Evolutionary conservation across 192 early-diverging fungal species (phyloP), one percentile per base, ranked within the genome.

Genomic region (Backusella liffmaniae): DNA sequence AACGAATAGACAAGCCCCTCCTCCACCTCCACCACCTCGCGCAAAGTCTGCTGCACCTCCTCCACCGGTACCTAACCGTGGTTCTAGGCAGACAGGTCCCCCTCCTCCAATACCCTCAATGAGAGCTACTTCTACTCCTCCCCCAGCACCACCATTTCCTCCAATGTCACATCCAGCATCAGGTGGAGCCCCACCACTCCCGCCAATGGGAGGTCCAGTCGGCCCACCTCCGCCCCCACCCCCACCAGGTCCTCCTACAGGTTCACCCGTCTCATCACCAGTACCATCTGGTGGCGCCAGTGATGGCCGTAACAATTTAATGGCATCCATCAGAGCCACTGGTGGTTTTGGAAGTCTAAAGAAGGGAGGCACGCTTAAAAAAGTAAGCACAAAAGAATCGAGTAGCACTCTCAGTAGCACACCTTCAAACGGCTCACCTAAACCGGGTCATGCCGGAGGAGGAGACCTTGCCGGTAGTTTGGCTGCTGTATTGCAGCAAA

Each of bases 281-380:
- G 9, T 39, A 32, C 65, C 65, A 44, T 37, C 65, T 34, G 8
- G 7, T 53, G 35, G 18, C 16, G 66, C 26, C 34, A 6, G 29
- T n/a, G 72, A 65, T 77, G 81, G 76, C 35, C 77, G 86, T 12
- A 26, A 72, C 29, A 85, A 85, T 53, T 70, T 88, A 18, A 30
- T 88, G 77, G 83, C 80, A 37, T 82, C 82, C 62, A 88, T 88
- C 53, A 71, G 85, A 66, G 81, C 78, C 16, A 75, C 82, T 4
- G 87, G 87, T 59, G 87, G 87, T 16, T 72, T 84, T 78, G 78
- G 76, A 56, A 77, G 59, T 1, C 72, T 86, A 26, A 84, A 82
- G 67, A 86, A 86, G 74, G 76, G 72, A 5, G 69, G 69, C 13
- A 35, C 46, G 15, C 53, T 65, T 16, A 70, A 16, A 41, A 21